Percentiles rank a stretch among this genome's conserved stretches.
These are phyloP conservation scores for Salvia rosmarinus DNA, from an alignment of 257 asterid species.

Conservation along the genomic window DNA sequence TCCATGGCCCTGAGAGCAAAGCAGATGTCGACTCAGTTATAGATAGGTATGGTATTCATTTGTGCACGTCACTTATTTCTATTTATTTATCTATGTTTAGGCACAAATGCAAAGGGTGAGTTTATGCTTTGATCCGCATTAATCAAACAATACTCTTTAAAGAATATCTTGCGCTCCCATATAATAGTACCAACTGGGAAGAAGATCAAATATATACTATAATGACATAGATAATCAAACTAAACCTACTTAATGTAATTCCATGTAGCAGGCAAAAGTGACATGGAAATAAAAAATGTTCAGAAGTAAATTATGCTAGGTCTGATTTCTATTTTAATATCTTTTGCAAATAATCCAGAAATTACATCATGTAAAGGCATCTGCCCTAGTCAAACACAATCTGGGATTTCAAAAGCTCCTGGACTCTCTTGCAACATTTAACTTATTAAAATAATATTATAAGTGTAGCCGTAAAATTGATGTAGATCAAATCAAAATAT, in stretches of 20 bases:
- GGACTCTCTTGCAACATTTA: not conserved
- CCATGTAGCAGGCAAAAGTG: conserved; percentile 1
- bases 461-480: not conserved
- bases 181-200: conserved; percentile 4
- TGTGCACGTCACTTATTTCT: conserved; percentile 14
- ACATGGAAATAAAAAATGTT: conserved; percentile 1
- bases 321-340: conserved; percentile 24
- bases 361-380: conserved; percentile 2
- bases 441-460: not conserved
- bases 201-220: not conserved
- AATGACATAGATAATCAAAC: conserved; percentile 2
- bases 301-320: conserved; percentile 15
- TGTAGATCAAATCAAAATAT: not conserved
- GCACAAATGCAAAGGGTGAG: not conserved
- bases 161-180: not conserved
- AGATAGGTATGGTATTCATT: conserved; percentile 62
- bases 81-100: conserved; percentile 19
- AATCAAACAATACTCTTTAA: not conserved
- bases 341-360: conserved; percentile 10
- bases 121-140: conserved; percentile 29
- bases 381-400: not conserved
- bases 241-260: conserved; percentile 14
- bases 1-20: conserved; percentile 98
- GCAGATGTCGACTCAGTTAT: conserved; percentile 72
- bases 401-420: not conserved